Evolutionary conservation across 345 rosid genomes (phyloP), one percentile per base, ranked within the genome.

Genomic region (Draba incana): DNA sequence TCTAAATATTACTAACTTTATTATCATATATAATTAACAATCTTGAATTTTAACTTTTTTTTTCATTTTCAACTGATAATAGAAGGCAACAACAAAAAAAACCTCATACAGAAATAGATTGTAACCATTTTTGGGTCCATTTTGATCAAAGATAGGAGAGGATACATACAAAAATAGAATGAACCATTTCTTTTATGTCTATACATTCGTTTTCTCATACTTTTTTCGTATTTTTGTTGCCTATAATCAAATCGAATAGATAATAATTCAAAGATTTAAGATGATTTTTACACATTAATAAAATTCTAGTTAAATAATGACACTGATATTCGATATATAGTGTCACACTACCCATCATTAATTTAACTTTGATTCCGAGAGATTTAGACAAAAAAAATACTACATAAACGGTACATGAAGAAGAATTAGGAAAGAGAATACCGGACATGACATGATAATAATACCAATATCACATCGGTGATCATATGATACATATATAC

Each of bases 401-500:
- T n/a, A 35, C 2, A 54, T 27, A 60, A 63, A 47, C 64, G 63
- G 51, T 63, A 14, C 59, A 57, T 57, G 65, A 64, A 47, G 16
- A 35, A 31, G 14, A 3, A 38, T 2, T 0, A 59, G n/a, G 44
- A 35, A 7, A 48, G 2, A 9, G 38, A 58, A 37, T 45, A 72
- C 24, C 20, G 52, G 48, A 64, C 57, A 45, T 64, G 64, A 30
- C 35, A 44, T 67, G 35, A 55, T 54, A 35, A 56, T 6, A 55
- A 10, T 44, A 55, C 14, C 31, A 57, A 20, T 55, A n/a, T 45
- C 56, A 48, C 45, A 48, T 72, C 20, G 23, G 64, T 56, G 28
- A 49, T 72, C 52, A 39, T 70, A 62, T 63, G 56, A 63, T 53
- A 15, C 37, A 24, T 8, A 50, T 25, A n/a, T 55, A 64, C 25